phyloP scores from a whole-genome alignment of 2,329 filamentous ascomycete genomes.

The Dactylellina drechsleri region DNA sequence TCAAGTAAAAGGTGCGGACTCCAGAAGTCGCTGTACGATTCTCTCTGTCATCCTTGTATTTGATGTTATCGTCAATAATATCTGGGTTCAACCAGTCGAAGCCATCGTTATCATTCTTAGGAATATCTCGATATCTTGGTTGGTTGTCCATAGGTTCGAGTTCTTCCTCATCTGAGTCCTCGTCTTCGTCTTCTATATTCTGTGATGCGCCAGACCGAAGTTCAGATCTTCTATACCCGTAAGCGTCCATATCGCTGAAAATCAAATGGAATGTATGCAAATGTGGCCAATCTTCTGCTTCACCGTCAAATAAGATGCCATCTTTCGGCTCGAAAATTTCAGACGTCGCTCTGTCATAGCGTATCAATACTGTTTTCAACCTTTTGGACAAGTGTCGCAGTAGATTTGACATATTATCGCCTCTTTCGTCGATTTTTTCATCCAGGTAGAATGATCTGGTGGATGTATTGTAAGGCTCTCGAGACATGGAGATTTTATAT shows the following conservation, averaged over 20 bases:
- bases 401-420: constrained; percentile 42
- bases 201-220: constrained; percentile 3
- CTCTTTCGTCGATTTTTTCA: constrained; percentile 27
- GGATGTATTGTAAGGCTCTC: constrained; percentile 31
- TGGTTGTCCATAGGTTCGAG: constrained; percentile 13
- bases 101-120: constrained; percentile 34
- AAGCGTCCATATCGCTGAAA: constrained; percentile 32
- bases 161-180: not conserved
- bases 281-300: constrained; percentile 38
- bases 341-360: constrained; percentile 30
- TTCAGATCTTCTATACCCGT: constrained; percentile 41
- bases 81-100: constrained; percentile 37
- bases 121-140: constrained; percentile 25
- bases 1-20: constrained; percentile 34
- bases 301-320: constrained; percentile 20
- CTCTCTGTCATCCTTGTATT: constrained; percentile 28
- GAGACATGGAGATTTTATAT: constrained; percentile 18
- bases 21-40: constrained; percentile 30
- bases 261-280: constrained; percentile 33
- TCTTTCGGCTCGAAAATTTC: constrained; percentile 40
- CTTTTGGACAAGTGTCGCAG: constrained; percentile 34
- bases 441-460: constrained; percentile 43
- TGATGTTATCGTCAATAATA: constrained; percentile 23
- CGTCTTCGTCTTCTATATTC: constrained; percentile 2
- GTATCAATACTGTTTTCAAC: constrained; percentile 21